Percentiles rank a stretch among this genome's conserved stretches.
Conservation (phyloP, 495 filamentous ascomycete species). For the Aspergillus cavernicola region DNA sequence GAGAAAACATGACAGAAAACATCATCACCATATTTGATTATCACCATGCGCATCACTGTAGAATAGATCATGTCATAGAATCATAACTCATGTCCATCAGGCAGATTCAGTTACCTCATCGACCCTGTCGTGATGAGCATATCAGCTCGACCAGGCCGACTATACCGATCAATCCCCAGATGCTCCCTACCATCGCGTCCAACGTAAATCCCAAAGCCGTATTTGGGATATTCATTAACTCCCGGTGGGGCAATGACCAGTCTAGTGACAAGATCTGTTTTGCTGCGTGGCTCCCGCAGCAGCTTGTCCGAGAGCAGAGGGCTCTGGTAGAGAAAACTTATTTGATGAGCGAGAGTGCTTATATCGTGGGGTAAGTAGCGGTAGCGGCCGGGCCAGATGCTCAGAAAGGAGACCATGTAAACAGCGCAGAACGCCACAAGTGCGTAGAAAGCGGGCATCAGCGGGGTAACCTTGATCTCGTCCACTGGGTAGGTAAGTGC, state of each 20-base stretch:
- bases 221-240: slow-evolving; percentile 47
- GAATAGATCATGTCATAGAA: neutral
- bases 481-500: slow-evolving; percentile 60
- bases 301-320: slow-evolving; percentile 64
- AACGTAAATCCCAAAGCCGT: slow-evolving; percentile 59
- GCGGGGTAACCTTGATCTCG: slow-evolving; percentile 62
- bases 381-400: slow-evolving; percentile 51
- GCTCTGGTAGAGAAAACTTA: slow-evolving; percentile 69
- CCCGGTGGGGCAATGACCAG: slow-evolving; percentile 49
- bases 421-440: slow-evolving; percentile 63
- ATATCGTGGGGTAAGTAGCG: slow-evolving; percentile 68
- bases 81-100: neutral
- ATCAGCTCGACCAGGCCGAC: slow-evolving; percentile 42
- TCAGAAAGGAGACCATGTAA: slow-evolving; percentile 61
- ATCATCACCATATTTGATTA: slow-evolving; percentile 19
- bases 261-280: slow-evolving; percentile 59
- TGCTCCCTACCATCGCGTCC: slow-evolving; percentile 62
- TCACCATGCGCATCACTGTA: slow-evolving; percentile 6
- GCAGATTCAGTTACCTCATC: slow-evolving; percentile 22
- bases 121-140: slow-evolving; percentile 42
- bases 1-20: slow-evolving; percentile 3
- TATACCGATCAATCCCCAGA: slow-evolving; percentile 60
- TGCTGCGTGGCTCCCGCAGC: slow-evolving; percentile 56
- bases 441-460: slow-evolving; percentile 63
- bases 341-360: slow-evolving; percentile 67